phyloP scores from a whole-genome alignment of 2,329 filamentous ascomycete species.

The Claviceps fusiformis region DNA sequence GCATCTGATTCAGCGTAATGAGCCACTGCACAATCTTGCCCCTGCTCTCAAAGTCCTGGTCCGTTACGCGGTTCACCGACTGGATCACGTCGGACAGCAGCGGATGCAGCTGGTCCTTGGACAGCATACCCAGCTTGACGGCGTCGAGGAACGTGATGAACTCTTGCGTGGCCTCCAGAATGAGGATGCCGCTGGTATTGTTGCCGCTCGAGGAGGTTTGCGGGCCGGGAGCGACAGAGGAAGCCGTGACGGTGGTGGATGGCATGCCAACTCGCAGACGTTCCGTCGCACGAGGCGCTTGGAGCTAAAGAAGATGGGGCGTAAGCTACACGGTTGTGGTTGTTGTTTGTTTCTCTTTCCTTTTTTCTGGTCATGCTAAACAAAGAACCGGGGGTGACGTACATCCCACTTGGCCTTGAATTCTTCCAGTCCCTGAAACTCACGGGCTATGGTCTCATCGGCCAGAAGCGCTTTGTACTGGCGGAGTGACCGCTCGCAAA shows the following conservation, averaged over 20 bases:
- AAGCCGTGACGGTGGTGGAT: constrained; percentile 57
- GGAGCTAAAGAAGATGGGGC: constrained; percentile 44
- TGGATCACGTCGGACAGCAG: constrained; percentile 92
- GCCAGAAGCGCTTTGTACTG: constrained; percentile 93
- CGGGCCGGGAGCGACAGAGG: constrained; percentile 29
- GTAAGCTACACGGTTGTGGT: constrained; percentile 5
- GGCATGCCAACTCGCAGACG: constrained; percentile 85
- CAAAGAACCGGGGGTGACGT: constrained; percentile 18
- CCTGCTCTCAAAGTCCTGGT: constrained; percentile 85
- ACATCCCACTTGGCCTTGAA: constrained; percentile 92
- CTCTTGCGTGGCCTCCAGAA: constrained; percentile 86
- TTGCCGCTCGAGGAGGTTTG: constrained; percentile 29
- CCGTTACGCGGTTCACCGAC: constrained; percentile 92
- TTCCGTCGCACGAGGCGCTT: constrained; percentile 88
- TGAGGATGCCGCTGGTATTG: constrained; percentile 50
- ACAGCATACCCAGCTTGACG: constrained; percentile 77
- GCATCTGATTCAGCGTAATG: constrained; percentile 95
- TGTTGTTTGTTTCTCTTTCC: neutral
- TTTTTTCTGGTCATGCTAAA: neutral
- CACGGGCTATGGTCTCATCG: constrained; percentile 78
- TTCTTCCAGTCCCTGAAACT: constrained; percentile 76
- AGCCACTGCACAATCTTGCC: constrained; percentile 98
- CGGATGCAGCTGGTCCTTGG: constrained; percentile 94
- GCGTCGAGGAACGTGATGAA: constrained; percentile 98
- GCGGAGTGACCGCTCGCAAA: constrained; percentile 82